These are phyloP conservation scores for Zygosaccharomyces lentus DNA, from an alignment of 805 yeast genomes.

Conservation along the genomic window DNA sequence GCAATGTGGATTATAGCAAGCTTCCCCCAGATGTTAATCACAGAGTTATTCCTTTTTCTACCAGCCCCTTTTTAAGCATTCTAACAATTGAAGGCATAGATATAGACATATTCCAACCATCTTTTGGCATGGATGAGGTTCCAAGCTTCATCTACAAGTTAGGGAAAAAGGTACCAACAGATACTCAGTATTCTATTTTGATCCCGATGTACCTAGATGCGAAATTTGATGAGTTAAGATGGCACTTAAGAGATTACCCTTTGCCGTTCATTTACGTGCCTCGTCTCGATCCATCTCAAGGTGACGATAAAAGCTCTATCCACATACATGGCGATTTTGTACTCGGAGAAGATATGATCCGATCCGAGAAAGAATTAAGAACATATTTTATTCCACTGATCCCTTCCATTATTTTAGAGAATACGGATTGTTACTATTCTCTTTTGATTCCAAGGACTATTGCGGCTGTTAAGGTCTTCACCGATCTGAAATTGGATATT, in stretches of 20 bases:
- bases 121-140: constrained; percentile 46
- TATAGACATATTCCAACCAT: constrained; percentile 47
- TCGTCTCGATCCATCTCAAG: constrained; percentile 35
- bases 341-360: constrained; percentile 59
- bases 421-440: constrained; percentile 45
- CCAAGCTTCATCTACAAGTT: constrained; percentile 60
- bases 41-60: constrained; percentile 43
- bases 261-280: constrained; percentile 78
- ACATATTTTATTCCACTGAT: constrained; percentile 59
- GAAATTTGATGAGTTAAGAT: constrained; percentile 54
- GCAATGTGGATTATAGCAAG: constrained; percentile 31
- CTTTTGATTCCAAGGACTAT: constrained; percentile 70
- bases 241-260: constrained; percentile 81
- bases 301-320: constrained; percentile 29
- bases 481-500: constrained; percentile 54
- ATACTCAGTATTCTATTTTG: constrained; percentile 61
- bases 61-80: constrained; percentile 51
- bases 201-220: constrained; percentile 61
- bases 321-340: constrained; percentile 58
- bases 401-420: constrained; percentile 39
- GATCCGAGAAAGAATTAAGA: constrained; percentile 50
- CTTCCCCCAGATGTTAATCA: constrained; percentile 43
- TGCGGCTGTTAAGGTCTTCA: constrained; percentile 66
- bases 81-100: constrained; percentile 47
- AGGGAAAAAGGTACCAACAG: constrained; percentile 81